Evolutionary conservation across 176 grass and related monocot species (phyloP).

Genomic region (Lolium multiflorum): DNA sequence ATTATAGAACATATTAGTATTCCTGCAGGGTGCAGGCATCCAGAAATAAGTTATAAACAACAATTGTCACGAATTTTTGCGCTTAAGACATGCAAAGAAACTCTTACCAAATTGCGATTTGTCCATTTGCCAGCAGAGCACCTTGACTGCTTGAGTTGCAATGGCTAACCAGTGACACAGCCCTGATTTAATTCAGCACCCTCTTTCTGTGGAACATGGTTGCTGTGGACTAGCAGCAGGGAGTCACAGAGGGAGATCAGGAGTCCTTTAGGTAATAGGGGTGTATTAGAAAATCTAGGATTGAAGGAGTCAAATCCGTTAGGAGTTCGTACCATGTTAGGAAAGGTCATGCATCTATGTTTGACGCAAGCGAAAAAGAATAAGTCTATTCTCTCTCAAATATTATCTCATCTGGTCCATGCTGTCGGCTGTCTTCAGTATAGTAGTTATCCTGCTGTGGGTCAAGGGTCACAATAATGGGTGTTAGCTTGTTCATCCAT

Average conservation of each 20-base stretch:
- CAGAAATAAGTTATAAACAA: slow-evolving; percentile 33
- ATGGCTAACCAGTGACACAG: neutral
- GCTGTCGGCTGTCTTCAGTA: neutral
- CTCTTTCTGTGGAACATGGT: slow-evolving; percentile 9
- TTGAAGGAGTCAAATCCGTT: neutral
- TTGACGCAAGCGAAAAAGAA: neutral
- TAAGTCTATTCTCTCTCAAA: neutral
- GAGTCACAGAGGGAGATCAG: neutral
- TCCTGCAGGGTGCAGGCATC: too few species aligned
- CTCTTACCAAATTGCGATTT: neutral
- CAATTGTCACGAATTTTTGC: neutral
- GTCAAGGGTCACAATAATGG: neutral
- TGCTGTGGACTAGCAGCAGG: neutral
- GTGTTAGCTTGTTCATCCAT: neutral
- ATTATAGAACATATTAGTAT: too few species aligned
- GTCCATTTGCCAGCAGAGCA: neutral
- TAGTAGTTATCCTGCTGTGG: neutral
- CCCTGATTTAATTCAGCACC: slow-evolving; percentile 14
- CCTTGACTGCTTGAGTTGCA: neutral
- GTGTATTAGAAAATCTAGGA: neutral
- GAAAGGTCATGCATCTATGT: neutral
- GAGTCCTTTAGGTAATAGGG: neutral
- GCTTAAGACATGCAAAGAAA: slow-evolving; percentile 13
- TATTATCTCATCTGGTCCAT: neutral
- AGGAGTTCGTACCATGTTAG: neutral